Conservation (phyloP, 225 moss, liverwort and hornwort species). For the Anthoceros angustus region DNA sequence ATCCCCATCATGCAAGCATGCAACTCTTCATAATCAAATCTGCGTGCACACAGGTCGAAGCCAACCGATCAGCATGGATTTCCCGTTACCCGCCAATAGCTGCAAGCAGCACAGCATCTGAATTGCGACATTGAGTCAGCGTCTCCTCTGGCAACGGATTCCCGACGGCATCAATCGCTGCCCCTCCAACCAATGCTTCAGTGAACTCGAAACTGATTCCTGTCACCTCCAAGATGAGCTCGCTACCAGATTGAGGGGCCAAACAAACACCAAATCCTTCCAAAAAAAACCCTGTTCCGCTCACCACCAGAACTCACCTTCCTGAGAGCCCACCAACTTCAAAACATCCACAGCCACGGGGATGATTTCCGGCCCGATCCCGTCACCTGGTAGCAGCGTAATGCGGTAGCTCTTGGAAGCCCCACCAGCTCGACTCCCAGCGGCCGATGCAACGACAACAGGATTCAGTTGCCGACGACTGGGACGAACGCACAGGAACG, state of each 20-base stretch:
- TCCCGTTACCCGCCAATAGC: constrained; percentile 77
- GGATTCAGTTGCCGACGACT: not conserved
- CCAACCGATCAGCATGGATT: not conserved
- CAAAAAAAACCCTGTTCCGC: not conserved
- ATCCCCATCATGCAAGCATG: not conserved
- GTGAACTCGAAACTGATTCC: constrained; percentile 65
- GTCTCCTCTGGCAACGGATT: constrained; percentile 79
- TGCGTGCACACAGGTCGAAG: not conserved
- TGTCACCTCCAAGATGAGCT: constrained; percentile 12
- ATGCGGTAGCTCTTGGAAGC: constrained; percentile 34
- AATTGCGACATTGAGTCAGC: constrained; percentile 43
- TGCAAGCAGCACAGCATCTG: constrained; percentile 85
- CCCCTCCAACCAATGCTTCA: constrained; percentile 83
- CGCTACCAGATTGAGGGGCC: too few species aligned
- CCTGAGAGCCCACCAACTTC: constrained; percentile 45
- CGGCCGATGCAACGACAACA: not conserved
- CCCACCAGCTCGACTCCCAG: not conserved
- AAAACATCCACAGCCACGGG: constrained; percentile 68
- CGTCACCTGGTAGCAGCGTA: constrained; percentile 78
- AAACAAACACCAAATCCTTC: too few species aligned
- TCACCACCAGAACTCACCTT: constrained; percentile 22
- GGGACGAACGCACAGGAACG: not conserved
- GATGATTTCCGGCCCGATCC: constrained; percentile 89
- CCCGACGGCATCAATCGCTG: constrained; percentile 72
- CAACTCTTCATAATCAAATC: not conserved